Base-by-base conservation (phyloP, 2,329 filamentous ascomycete species). In the Diaporthe helianthi region DNA sequence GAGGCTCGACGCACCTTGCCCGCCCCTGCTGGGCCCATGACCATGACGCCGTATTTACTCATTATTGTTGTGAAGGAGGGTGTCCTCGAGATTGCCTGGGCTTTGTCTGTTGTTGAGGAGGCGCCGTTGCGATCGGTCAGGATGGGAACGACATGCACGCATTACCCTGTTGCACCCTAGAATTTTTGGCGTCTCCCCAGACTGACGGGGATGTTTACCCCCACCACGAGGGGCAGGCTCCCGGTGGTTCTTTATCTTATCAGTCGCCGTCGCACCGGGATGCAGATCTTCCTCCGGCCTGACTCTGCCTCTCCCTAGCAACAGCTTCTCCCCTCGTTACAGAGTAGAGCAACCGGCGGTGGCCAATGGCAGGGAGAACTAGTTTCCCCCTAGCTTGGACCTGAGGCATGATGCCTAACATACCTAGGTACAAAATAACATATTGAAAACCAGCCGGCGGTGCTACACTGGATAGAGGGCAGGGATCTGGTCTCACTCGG, bases 21-120 rank as follows among this genome's bases (percentile, higher is more conserved):
- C 26, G 94, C 94, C 74, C 94, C 96, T 24, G 96, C 95, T 71
- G 95, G 96, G 79, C 96, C 96, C 92, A 98, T 97, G 71, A 98
- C 91, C 81, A 98, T 90, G 73, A 93, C 90, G 65, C 96, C 96
- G 79, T 94, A 98, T 81, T 98, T 97, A 81, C 92, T 95, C 93
- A 97, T 46, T n/a, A 7, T 46, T 97, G 73, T 70, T 63, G 36
- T 38, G 44, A 31, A 15, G 17, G 7, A 15, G 31, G 3, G 38
- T 53, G n/a, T 29, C 17, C 55, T 64, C 8, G 36, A 47, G 15
- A 15, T 15, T 44, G 65, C 44, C 51, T 51, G 33, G 60, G 26
- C 17, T 55, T n/a, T 36, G 38, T 38, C n/a, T 44, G 31, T 29
- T 52, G 44, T 53, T 49, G 26, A 36, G 31, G 66, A 33, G 54